Conservation (phyloP, 225 moss, liverwort and hornwort genomes). For the Straminergon stramineum region DNA sequence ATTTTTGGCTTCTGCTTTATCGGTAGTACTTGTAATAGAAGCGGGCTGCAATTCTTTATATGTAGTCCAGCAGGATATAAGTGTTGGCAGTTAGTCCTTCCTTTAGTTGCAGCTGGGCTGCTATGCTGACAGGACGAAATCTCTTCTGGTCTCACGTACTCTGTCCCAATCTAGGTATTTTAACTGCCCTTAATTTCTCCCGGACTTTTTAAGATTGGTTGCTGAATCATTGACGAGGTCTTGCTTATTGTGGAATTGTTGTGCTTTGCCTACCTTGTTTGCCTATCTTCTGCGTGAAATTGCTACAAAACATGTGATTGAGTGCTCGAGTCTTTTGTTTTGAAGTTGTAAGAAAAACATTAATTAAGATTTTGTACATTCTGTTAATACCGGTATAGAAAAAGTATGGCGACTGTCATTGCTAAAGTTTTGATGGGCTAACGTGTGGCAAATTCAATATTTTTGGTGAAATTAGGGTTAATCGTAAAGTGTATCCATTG, state of each 20-base stretch:
- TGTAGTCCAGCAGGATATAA: conserved; percentile 1
- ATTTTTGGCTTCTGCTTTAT: background rate
- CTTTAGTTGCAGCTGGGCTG: background rate
- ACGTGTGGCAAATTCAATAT: too few relatives aligned
- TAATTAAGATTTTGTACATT: too few relatives aligned
- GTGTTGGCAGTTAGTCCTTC: background rate
- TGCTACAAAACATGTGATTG: background rate
- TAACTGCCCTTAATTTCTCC: background rate
- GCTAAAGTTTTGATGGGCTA: background rate
- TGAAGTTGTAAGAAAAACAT: background rate
- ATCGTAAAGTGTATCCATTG: too few relatives aligned
- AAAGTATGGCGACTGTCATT: background rate
- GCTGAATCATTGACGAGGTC: background rate
- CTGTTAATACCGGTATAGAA: background rate
- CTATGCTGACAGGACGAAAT: background rate
- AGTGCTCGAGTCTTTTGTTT: background rate
- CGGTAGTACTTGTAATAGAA: background rate
- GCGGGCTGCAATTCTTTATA: background rate
- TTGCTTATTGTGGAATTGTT: background rate
- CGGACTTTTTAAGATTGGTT: background rate
- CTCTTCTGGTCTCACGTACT: background rate
- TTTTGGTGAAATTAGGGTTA: background rate
- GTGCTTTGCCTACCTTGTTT: background rate
- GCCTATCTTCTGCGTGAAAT: background rate
- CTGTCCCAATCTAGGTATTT: background rate